A percentile compares a stretch with the other conserved stretches of the same genome.
phyloP scores from a whole-genome alignment of 768 basidiomycete genomes.

The Mycena galopus region DNA sequence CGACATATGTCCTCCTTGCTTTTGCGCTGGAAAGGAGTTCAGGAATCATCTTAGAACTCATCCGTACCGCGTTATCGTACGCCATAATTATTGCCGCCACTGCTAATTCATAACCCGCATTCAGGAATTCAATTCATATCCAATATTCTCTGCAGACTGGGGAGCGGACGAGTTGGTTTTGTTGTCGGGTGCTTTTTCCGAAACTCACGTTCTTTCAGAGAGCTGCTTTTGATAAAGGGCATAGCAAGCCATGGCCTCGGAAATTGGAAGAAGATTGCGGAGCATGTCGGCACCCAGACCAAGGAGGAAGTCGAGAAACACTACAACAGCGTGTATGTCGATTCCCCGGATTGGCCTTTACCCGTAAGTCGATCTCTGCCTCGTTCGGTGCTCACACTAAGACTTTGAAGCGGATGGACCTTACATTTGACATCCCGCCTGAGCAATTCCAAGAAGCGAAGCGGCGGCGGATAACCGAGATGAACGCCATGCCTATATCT shows the following conservation, averaged over 20 bases:
- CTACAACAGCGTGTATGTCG: constrained; percentile 85
- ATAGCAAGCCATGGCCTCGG: constrained; percentile 90
- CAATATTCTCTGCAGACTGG: constrained; percentile 96
- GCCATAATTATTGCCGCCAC: constrained; percentile 35
- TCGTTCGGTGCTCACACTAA: constrained; percentile 30
- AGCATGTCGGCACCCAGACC: constrained; percentile 93
- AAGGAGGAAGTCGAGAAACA: constrained; percentile 95
- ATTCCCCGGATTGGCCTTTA: constrained; percentile 83
- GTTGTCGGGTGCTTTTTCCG: neutral
- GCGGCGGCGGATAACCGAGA: constrained; percentile 86
- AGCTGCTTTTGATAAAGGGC: constrained; percentile 90
- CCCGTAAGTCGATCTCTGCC: constrained; percentile 68
- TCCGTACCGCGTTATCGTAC: constrained; percentile 91
- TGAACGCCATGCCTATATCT: constrained; percentile 70
- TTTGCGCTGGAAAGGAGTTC: constrained; percentile 93
- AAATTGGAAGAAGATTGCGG: constrained; percentile 97
- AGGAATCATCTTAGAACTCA: constrained; percentile 88
- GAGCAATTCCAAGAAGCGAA: constrained; percentile 92
- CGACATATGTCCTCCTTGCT: constrained; percentile 94
- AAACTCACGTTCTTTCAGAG: constrained; percentile 60
- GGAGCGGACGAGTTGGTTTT: constrained; percentile 92
- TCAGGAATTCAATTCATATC: constrained; percentile 96
- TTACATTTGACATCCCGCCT: constrained; percentile 77
- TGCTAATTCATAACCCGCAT: neutral
- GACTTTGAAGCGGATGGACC: constrained; percentile 61